These are phyloP conservation scores for Fusarium mundagurra DNA, from an alignment of 2,329 filamentous ascomycete species.

Conservation along the genomic window DNA sequence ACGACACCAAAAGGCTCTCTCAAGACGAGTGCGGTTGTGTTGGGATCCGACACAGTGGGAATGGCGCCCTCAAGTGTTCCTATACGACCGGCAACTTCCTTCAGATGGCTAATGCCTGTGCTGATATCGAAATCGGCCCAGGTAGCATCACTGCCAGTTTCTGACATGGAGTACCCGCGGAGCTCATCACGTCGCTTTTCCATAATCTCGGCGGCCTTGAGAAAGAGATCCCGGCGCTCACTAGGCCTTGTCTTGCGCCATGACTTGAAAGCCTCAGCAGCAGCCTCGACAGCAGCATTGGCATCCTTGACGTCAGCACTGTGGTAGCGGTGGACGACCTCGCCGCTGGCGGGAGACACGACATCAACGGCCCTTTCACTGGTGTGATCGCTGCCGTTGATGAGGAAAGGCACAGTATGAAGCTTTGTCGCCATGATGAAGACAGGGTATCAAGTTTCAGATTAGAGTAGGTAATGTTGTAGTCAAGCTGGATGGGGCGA, in stretches of 20 bases:
- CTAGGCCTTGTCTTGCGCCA: slow-evolving; percentile 73
- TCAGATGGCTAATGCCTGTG: slow-evolving; percentile 50
- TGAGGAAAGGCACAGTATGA: slow-evolving; percentile 53
- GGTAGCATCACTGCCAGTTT: slow-evolving; percentile 53
- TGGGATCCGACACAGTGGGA: slow-evolving; percentile 45
- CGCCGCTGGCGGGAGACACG: slow-evolving; percentile 62
- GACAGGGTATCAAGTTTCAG: not conserved
- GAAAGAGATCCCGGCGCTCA: slow-evolving; percentile 73
- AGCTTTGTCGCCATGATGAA: slow-evolving; percentile 31
- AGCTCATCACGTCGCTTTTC: slow-evolving; percentile 69
- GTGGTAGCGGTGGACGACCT: slow-evolving; percentile 64
- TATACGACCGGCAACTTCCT: slow-evolving; percentile 57
- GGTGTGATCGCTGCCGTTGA: slow-evolving; percentile 56
- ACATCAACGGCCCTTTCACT: slow-evolving; percentile 64
- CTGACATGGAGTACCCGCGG: slow-evolving; percentile 63
- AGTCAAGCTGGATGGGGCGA: not conserved
- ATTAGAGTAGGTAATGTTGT: not conserved
- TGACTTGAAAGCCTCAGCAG: slow-evolving; percentile 72
- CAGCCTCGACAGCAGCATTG: slow-evolving; percentile 60
- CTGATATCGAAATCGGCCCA: slow-evolving; percentile 56
- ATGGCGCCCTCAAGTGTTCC: slow-evolving; percentile 51
- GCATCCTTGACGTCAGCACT: slow-evolving; percentile 67
- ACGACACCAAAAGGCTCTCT: slow-evolving; percentile 84
- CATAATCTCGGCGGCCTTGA: slow-evolving; percentile 74
- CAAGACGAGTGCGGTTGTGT: slow-evolving; percentile 67